A percentile compares a stretch with the other conserved stretches of the same genome.
Evolutionary conservation across 2,329 filamentous ascomycete species (phyloP).

Genomic region (Elsinoe perseae): DNA sequence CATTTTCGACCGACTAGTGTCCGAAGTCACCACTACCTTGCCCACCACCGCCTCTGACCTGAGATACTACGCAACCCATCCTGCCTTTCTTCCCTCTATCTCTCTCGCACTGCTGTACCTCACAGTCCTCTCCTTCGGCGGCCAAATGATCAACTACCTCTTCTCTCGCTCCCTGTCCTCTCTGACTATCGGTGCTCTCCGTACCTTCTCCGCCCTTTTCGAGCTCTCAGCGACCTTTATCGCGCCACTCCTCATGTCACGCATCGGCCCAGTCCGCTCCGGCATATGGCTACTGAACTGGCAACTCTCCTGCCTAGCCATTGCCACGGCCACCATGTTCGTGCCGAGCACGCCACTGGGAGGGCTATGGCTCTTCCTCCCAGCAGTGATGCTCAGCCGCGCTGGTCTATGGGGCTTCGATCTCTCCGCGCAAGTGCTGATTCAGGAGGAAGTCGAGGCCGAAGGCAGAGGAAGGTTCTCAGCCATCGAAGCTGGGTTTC

Average conservation of each 20-base stretch:
- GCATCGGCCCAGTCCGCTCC: slow-evolving; percentile 47
- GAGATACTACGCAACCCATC: slow-evolving; percentile 46
- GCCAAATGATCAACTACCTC: slow-evolving; percentile 59
- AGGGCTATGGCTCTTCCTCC: slow-evolving; percentile 29
- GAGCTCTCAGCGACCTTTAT: slow-evolving; percentile 56
- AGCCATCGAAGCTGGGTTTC: slow-evolving; percentile 57
- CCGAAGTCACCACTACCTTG: slow-evolving; percentile 15
- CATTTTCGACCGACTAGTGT: not conserved
- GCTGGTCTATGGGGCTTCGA: slow-evolving; percentile 44
- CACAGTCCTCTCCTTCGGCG: slow-evolving; percentile 52
- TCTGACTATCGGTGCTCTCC: slow-evolving; percentile 46
- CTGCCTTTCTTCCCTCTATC: slow-evolving; percentile 54
- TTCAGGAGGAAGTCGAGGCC: slow-evolving; percentile 38
- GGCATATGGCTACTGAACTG: slow-evolving; percentile 65
- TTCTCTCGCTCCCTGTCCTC: slow-evolving; percentile 47
- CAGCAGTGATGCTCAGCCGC: slow-evolving; percentile 35
- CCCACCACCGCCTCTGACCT: slow-evolving; percentile 26
- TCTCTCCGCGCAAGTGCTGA: slow-evolving; percentile 39
- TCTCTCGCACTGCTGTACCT: slow-evolving; percentile 54
- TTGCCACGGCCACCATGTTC: slow-evolving; percentile 33
- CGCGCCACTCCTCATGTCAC: slow-evolving; percentile 48
- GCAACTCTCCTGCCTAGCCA: slow-evolving; percentile 51
- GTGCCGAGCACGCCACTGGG: slow-evolving; percentile 17
- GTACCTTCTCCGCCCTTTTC: slow-evolving; percentile 46
- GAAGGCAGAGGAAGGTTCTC: slow-evolving; percentile 58